These are phyloP conservation scores for Tuber borchii DNA, from an alignment of 495 filamentous ascomycete species.

Conservation along the genomic window DNA sequence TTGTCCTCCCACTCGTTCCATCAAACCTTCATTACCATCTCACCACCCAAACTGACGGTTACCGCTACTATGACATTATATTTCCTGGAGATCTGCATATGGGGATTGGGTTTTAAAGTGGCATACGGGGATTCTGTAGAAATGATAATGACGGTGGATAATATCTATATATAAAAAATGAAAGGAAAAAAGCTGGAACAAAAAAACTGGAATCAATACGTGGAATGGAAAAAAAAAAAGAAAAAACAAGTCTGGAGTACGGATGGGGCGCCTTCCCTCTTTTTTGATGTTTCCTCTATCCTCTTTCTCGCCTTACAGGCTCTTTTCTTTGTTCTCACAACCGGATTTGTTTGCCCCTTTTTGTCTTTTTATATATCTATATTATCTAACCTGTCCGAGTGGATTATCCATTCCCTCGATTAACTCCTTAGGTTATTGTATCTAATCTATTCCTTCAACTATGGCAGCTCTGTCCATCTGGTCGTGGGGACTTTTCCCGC, in stretches of 20 bases:
- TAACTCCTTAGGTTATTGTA: not conserved
- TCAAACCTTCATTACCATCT: not conserved
- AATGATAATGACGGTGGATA: not conserved
- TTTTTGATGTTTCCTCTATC: constrained; percentile 1
- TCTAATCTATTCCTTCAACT: not conserved
- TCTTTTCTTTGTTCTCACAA: not conserved
- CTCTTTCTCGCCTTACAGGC: not conserved
- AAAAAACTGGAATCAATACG: not conserved
- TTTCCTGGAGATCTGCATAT: not conserved
- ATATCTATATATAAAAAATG: not conserved
- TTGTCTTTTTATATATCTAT: not conserved
- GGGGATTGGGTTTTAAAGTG: not conserved
- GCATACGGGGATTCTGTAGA: not conserved
- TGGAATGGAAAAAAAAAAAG: constrained; percentile 6
- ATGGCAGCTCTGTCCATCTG: not conserved
- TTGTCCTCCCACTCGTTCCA: not conserved
- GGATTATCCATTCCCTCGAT: not conserved
- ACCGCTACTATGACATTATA: not conserved
- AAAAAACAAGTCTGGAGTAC: constrained; percentile 5
- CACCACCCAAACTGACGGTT: not conserved
- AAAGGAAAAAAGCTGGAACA: not conserved
- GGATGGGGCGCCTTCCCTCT: not conserved
- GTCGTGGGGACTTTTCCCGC: not conserved
- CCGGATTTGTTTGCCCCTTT: not conserved
- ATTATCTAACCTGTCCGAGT: not conserved